These are phyloP conservation scores for Salvia miltiorrhiza DNA, from an alignment of 257 asterid species.

Conservation along the genomic window DNA sequence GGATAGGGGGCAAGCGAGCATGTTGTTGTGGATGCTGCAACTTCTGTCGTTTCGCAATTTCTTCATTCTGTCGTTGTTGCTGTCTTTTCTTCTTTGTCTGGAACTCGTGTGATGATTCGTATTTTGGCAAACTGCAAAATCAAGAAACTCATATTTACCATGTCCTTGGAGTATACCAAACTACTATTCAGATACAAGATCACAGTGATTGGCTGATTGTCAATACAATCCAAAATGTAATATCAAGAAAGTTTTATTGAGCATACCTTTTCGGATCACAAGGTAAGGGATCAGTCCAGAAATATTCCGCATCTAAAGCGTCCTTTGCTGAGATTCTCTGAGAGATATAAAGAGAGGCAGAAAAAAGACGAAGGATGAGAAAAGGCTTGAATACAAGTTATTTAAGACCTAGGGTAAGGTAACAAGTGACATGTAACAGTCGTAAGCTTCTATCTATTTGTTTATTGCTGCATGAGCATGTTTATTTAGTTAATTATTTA, in stretches of 20 bases:
- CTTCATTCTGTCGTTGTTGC: slow-evolving; percentile 85
- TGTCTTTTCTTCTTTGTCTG: slow-evolving; percentile 94
- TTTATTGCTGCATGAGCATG: not conserved
- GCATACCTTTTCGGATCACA: slow-evolving; percentile 89
- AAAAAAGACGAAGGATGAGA: slow-evolving; percentile 6
- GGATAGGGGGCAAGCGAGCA: slow-evolving; percentile 81
- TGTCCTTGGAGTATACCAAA: not conserved
- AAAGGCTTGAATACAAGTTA: not conserved
- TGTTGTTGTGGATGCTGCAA: slow-evolving; percentile 78
- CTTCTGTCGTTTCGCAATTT: slow-evolving; percentile 82
- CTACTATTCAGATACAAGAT: not conserved
- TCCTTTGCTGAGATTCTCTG: slow-evolving; percentile 91
- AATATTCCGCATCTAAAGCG: slow-evolving; percentile 95
- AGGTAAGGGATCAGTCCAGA: slow-evolving; percentile 96
- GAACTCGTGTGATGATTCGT: slow-evolving; percentile 94
- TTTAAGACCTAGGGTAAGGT: not conserved
- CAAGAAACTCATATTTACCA: not conserved
- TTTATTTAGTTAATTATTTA: not conserved
- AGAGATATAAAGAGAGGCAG: slow-evolving; percentile 14
- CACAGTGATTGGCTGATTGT: not conserved
- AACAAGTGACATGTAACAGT: not conserved
- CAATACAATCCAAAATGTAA: not conserved
- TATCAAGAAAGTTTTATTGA: not conserved
- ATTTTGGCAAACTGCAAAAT: slow-evolving; percentile 69
- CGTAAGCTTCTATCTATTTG: not conserved